Conservation (phyloP, 164 flowering plant genomes). For the Platanus orientalis region DNA sequence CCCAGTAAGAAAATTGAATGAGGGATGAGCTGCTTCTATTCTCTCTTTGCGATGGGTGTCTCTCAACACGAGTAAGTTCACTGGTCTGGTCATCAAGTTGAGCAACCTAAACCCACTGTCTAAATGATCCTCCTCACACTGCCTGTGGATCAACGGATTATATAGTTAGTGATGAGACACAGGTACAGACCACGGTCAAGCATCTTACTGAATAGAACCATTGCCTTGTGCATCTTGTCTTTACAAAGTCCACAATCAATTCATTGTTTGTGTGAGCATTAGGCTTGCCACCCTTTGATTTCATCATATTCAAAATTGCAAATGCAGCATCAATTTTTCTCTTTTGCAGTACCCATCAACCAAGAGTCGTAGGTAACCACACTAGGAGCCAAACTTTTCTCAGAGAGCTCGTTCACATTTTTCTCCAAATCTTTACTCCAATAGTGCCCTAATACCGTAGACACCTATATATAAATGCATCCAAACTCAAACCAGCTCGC, state of each 20-base stretch:
- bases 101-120: slow-evolving; percentile 68
- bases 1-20: slow-evolving; percentile 52
- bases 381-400: slow-evolving; percentile 47
- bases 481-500: slow-evolving; percentile 57
- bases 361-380: slow-evolving; percentile 80
- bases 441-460: slow-evolving; percentile 71
- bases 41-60: slow-evolving; percentile 51
- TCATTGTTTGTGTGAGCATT: slow-evolving; percentile 74
- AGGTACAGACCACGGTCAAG: slow-evolving; percentile 45
- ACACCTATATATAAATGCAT: slow-evolving; percentile 64
- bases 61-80: slow-evolving; percentile 65
- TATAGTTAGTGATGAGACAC: slow-evolving; percentile 45
- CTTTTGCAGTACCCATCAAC: slow-evolving; percentile 74
- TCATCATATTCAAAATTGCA: slow-evolving; percentile 53
- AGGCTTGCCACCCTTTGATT: slow-evolving; percentile 40
- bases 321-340: slow-evolving; percentile 50
- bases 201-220: slow-evolving; percentile 61
- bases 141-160: slow-evolving; percentile 61
- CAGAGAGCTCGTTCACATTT: slow-evolving; percentile 38
- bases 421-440: slow-evolving; percentile 53
- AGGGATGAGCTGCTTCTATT: slow-evolving; percentile 45
- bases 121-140: slow-evolving; percentile 57
- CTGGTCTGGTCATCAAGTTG: slow-evolving; percentile 53
- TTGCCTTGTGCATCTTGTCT: slow-evolving; percentile 53
- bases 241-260: slow-evolving; percentile 64